phyloP scores from a whole-genome alignment of 192 early-diverging fungal species.

The Phycomyces nitens region DNA sequence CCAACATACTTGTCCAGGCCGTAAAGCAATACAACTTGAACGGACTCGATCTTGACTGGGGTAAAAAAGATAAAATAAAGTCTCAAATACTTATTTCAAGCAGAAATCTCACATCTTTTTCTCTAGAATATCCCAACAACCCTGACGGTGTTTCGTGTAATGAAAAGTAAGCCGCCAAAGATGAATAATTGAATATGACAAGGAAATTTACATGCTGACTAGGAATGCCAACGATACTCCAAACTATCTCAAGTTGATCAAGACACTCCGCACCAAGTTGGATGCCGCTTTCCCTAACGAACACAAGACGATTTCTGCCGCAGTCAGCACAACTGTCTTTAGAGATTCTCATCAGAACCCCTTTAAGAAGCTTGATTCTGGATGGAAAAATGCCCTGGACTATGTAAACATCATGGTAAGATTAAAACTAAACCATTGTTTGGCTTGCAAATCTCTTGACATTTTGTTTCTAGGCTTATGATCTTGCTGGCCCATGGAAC shows the following conservation, averaged over 20 bases:
- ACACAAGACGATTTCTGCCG: conserved; percentile 36
- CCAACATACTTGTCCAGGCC: conserved; percentile 37
- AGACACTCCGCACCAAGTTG: conserved; percentile 30
- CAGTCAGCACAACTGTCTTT: conserved; percentile 33
- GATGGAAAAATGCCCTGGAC: conserved; percentile 19
- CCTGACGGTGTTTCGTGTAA: conserved; percentile 35
- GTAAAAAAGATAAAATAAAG: conserved; percentile 7
- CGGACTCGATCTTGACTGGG: conserved; percentile 69
- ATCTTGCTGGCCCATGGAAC: conserved; percentile 26
- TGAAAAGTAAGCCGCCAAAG: conserved; percentile 22
- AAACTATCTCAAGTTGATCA: conserved; percentile 40
- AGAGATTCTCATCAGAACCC: conserved; percentile 22
- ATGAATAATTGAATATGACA: background rate
- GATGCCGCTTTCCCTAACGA: conserved; percentile 11
- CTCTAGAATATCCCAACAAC: conserved; percentile 32
- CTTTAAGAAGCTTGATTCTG: conserved; percentile 12
- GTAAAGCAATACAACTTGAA: conserved; percentile 46
- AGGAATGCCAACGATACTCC: conserved; percentile 34
- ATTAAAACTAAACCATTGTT: no score
- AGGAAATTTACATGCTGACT: background rate
- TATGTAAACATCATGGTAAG: conserved; percentile 27
- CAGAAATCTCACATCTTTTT: background rate
- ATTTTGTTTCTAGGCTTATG: conserved; percentile 25
- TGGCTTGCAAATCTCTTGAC: no score
- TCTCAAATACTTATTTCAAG: conserved; percentile 34